A percentile compares a stretch with the other conserved stretches of the same genome.
Conservation (phyloP, 2,329 filamentous ascomycete genomes). For the Rutstroemia sp. region DNA sequence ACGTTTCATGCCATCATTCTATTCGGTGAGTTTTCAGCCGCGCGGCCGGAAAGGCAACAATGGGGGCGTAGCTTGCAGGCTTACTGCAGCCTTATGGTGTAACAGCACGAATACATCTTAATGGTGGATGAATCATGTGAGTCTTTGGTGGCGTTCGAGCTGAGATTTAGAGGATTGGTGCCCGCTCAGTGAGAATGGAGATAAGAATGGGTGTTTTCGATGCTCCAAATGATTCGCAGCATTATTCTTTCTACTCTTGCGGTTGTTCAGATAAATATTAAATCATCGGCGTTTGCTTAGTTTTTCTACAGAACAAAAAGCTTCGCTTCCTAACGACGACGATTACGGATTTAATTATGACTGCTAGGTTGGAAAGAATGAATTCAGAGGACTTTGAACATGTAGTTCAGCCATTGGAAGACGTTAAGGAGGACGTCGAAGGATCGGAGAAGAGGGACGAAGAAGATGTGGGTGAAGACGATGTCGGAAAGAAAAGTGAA, state of each 20-base stretch:
- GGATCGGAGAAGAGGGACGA: not conserved
- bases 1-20: not conserved
- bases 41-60: too few species aligned
- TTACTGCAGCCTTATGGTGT: not conserved
- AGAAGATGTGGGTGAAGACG: not conserved
- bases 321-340: too few species aligned
- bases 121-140: too few species aligned
- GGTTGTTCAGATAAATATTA: not conserved
- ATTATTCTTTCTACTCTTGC: not conserved
- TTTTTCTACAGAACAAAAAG: too few species aligned
- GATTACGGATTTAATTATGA: too few species aligned
- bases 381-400: not conserved
- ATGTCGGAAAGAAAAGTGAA: slow-evolving; percentile 22
- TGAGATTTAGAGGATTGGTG: not conserved
- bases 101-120: not conserved
- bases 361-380: not conserved
- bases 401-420: not conserved
- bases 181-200: not conserved
- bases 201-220: not conserved
- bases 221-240: too few species aligned
- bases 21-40: not conserved
- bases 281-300: too few species aligned
- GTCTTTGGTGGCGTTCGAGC: not conserved
- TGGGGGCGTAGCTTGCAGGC: not conserved
- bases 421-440: too few species aligned